These are phyloP conservation scores for Ceratocystis variospora DNA, from an alignment of 2,329 filamentous ascomycete genomes.

Conservation along the genomic window DNA sequence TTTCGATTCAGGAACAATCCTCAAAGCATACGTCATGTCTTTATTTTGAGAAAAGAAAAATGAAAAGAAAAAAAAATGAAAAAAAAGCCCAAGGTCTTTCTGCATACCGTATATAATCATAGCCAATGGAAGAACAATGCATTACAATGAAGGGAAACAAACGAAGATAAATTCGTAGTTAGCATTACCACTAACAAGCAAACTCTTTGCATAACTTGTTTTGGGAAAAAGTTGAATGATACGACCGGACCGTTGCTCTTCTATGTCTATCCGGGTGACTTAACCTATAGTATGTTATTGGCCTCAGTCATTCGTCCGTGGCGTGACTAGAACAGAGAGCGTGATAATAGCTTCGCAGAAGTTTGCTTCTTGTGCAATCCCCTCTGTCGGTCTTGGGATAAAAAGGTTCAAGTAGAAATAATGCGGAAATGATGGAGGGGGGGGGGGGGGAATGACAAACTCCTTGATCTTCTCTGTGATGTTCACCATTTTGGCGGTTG, in stretches of 20 bases:
- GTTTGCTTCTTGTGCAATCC: neutral
- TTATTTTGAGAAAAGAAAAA: neutral
- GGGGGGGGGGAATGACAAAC: conserved; percentile 37
- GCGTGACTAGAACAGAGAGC: neutral
- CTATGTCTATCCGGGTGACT: neutral
- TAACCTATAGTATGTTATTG: neutral
- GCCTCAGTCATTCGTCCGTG: neutral
- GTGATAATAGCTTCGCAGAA: neutral
- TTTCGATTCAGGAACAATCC: neutral
- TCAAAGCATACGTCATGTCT: conserved; percentile 2
- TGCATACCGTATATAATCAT: conserved; percentile 1
- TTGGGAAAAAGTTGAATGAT: neutral
- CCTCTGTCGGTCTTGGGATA: neutral
- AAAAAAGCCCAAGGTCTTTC: neutral
- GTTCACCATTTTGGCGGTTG: conserved; percentile 66
- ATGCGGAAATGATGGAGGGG: neutral
- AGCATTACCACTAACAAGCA: neutral
- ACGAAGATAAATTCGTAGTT: neutral
- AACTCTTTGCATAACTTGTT: neutral
- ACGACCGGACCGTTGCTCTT: neutral
- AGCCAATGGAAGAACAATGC: neutral
- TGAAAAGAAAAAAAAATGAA: too few relatives aligned
- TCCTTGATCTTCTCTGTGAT: conserved; percentile 99
- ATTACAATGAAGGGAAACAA: neutral
- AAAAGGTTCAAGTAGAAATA: neutral